Conservation (phyloP, 108 stramenopile genomes). For the Skeletonema potamos region DNA sequence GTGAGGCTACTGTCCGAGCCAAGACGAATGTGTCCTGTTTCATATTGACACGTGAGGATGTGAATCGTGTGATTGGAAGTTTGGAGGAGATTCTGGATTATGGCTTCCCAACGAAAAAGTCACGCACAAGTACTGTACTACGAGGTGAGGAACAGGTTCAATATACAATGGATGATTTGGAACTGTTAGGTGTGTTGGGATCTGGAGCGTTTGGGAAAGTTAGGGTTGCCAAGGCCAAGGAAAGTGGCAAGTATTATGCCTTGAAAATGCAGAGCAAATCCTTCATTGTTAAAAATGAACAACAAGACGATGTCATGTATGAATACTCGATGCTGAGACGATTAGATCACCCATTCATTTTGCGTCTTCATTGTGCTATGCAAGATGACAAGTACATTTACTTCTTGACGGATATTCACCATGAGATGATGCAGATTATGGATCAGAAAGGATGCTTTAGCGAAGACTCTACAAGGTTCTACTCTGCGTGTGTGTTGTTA, state of each 20-base stretch:
- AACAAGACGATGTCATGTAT: constrained; percentile 31
- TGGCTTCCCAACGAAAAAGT: background rate
- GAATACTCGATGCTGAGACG: constrained; percentile 44
- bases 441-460: constrained; percentile 14
- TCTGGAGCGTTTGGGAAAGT: constrained; percentile 46
- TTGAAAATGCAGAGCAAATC: constrained; percentile 45
- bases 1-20: constrained; percentile 48
- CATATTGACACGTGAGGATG: constrained; percentile 46
- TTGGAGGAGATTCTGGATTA: constrained; percentile 48
- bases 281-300: constrained; percentile 26
- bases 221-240: constrained; percentile 29
- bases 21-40: constrained; percentile 25
- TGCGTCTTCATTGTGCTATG: constrained; percentile 37
- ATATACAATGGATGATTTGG: constrained; percentile 31
- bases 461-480: constrained; percentile 55
- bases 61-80: constrained; percentile 55
- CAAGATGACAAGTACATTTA: constrained; percentile 52
- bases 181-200: constrained; percentile 16
- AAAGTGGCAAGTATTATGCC: constrained; percentile 40
- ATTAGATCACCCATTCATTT: constrained; percentile 51
- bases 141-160: background rate
- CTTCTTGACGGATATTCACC: constrained; percentile 47
- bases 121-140: background rate
- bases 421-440: constrained; percentile 36
- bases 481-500: constrained; percentile 50